A percentile compares a stretch with the other conserved stretches of the same genome.
Evolutionary conservation across 1,139 yeast genomes (phyloP).

Genomic region (Pneumocystis wakefieldiae): DNA sequence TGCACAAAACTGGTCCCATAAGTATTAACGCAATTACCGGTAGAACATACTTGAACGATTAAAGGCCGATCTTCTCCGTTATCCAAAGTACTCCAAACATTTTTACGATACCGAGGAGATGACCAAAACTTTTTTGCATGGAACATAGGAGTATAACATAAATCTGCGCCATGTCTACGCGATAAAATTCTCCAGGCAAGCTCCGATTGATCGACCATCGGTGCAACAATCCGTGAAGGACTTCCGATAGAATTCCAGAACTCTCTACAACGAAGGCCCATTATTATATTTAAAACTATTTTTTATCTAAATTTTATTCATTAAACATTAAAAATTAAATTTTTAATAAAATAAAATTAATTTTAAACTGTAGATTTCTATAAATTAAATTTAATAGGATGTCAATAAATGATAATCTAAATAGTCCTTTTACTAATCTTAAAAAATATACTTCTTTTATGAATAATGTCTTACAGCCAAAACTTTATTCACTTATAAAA

Average conservation of each 20-base stretch:
- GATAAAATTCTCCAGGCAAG: slow-evolving; percentile 89
- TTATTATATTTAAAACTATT: not conserved
- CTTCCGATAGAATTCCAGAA: slow-evolving; percentile 53
- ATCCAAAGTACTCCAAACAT: slow-evolving; percentile 62
- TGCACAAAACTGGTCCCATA: slow-evolving; percentile 63
- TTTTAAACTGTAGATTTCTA: not conserved
- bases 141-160: slow-evolving; percentile 93
- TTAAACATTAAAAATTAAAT: not conserved
- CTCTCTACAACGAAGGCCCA: slow-evolving; percentile 40
- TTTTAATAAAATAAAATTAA: not conserved
- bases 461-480: not conserved
- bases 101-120: slow-evolving; percentile 52
- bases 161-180: slow-evolving; percentile 76
- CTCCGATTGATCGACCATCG: slow-evolving; percentile 97
- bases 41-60: slow-evolving; percentile 33
- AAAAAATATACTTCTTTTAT: not conserved
- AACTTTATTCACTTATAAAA: not conserved
- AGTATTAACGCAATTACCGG: not conserved
- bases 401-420: not conserved
- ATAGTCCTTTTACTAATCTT: not conserved
- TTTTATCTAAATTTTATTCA: not conserved
- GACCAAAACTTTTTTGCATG: slow-evolving; percentile 63
- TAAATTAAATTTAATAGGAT: not conserved
- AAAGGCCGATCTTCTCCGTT: slow-evolving; percentile 74
- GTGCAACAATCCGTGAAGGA: slow-evolving; percentile 84